Conservation (phyloP, 495 filamentous ascomycete species). For the Podospora bellae-mahoneyi region DNA sequence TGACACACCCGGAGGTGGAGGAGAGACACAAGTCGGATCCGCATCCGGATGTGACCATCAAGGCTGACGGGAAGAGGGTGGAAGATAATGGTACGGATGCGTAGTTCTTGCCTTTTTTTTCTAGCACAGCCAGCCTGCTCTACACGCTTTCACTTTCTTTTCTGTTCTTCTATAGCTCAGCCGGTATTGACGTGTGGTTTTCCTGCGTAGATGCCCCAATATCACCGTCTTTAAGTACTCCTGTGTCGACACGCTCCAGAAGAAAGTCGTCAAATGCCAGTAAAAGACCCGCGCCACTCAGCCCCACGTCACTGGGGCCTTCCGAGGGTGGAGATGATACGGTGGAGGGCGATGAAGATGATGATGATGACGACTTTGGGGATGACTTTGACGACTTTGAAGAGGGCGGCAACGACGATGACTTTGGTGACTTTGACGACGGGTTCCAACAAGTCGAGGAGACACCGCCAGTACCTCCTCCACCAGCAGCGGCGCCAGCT, state of each 20-base stretch:
- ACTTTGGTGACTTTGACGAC: conserved; percentile 74
- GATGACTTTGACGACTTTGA: conserved; percentile 98
- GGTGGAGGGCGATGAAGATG: conserved; percentile 36
- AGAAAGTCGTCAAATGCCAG: conserved; percentile 37
- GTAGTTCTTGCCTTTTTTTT: conserved; percentile 31
- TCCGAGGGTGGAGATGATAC: conserved; percentile 4
- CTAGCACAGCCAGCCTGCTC: conserved; percentile 10
- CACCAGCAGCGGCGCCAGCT: conserved; percentile 29
- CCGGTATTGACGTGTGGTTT: conserved; percentile 33
- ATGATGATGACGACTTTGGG: conserved; percentile 57
- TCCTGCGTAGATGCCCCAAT: conserved; percentile 41
- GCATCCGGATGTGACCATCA: conserved; percentile 46
- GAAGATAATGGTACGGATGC: conserved; percentile 38
- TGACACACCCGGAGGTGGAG: conserved; percentile 38
- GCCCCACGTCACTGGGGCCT: conserved; percentile 13
- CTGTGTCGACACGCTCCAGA: conserved; percentile 25
- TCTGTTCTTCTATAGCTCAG: conserved; percentile 21
- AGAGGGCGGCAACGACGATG: conserved; percentile 68
- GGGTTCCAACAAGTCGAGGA: conserved; percentile 66
- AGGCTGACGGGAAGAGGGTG: conserved; percentile 37
- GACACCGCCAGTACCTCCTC: conserved; percentile 40
- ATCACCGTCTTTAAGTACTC: conserved; percentile 34
- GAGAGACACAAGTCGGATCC: conserved; percentile 44
- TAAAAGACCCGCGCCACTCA: conserved; percentile 19
- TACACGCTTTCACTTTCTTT: conserved; percentile 13